Conservation (phyloP, 2,329 filamentous ascomycete genomes). For the Exophiala bonariae region DNA sequence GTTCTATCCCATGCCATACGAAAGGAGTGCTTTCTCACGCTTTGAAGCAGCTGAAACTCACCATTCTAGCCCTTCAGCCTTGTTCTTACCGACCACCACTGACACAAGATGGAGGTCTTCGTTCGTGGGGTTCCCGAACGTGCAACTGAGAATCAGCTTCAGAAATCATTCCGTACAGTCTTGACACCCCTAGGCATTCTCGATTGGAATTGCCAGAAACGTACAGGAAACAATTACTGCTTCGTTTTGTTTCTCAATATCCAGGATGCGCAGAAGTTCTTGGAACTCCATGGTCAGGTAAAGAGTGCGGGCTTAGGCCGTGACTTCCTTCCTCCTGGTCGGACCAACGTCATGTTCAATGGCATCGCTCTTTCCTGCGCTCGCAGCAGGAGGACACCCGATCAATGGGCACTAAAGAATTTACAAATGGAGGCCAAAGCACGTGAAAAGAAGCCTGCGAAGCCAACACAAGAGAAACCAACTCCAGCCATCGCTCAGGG, state of each 20-base stretch:
- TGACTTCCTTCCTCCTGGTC: constrained; percentile 15
- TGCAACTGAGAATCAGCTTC: constrained; percentile 43
- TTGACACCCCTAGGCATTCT: constrained; percentile 42
- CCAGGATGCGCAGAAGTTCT: constrained; percentile 44
- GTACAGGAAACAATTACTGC: constrained; percentile 40
- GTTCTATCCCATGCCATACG: no score
- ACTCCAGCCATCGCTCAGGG: constrained; percentile 45
- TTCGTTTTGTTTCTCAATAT: constrained; percentile 47
- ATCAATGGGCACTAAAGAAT: constrained; percentile 38
- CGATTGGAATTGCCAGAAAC: constrained; percentile 47
- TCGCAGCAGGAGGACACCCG: constrained; percentile 37
- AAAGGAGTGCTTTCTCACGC: no score
- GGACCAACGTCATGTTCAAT: constrained; percentile 11
- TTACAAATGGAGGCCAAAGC: constrained; percentile 36
- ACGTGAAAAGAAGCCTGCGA: constrained; percentile 17
- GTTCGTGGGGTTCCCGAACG: constrained; percentile 43
- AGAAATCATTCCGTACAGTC: constrained; percentile 39
- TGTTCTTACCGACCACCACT: background rate
- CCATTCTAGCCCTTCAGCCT: background rate
- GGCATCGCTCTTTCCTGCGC: constrained; percentile 29
- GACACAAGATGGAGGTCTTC: constrained; percentile 48
- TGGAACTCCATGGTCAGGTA: constrained; percentile 33
- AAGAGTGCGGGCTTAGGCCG: constrained; percentile 19
- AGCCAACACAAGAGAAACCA: constrained; percentile 6
- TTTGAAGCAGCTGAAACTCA: no score